Evolutionary conservation across 352 stramenopile species (phyloP).

Genomic region (Poterioochromonas sp.): DNA sequence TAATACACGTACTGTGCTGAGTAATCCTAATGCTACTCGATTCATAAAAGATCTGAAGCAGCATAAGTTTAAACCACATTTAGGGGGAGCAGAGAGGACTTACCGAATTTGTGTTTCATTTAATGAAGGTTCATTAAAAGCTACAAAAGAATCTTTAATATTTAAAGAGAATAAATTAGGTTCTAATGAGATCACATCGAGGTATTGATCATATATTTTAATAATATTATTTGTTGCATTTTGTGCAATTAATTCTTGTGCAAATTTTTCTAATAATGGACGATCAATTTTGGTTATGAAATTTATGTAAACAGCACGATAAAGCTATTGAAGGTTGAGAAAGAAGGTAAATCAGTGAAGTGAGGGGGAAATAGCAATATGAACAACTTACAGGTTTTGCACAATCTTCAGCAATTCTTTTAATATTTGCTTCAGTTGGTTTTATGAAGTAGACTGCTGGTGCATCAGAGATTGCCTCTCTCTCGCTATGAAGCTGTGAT

Average conservation of each 20-base stretch:
- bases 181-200: conserved; percentile 93
- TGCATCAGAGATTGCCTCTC: conserved; percentile 90
- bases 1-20: conserved; percentile 37
- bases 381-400: conserved; percentile 71
- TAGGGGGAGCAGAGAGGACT: background rate
- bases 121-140: conserved; percentile 78
- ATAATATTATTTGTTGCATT: conserved; percentile 59
- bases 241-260: conserved; percentile 58
- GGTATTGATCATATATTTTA: conserved; percentile 91
- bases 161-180: conserved; percentile 85
- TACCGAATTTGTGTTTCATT: conserved; percentile 57
- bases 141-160: conserved; percentile 75
- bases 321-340: background rate
- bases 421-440: conserved; percentile 83
- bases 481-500: conserved; percentile 59
- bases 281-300: conserved; percentile 78
- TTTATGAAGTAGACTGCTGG: conserved; percentile 93
- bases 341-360: background rate
- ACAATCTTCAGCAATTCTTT: conserved; percentile 85
- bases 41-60: background rate
- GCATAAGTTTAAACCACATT: conserved; percentile 25
- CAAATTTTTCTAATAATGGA: conserved; percentile 71
- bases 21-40: background rate
- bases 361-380: background rate
- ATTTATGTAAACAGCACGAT: conserved; percentile 73